A percentile compares a stretch with the other conserved stretches of the same genome.
These are phyloP conservation scores for Termitomyces sp. DNA, from an alignment of 768 basidiomycete genomes.

Conservation along the genomic window DNA sequence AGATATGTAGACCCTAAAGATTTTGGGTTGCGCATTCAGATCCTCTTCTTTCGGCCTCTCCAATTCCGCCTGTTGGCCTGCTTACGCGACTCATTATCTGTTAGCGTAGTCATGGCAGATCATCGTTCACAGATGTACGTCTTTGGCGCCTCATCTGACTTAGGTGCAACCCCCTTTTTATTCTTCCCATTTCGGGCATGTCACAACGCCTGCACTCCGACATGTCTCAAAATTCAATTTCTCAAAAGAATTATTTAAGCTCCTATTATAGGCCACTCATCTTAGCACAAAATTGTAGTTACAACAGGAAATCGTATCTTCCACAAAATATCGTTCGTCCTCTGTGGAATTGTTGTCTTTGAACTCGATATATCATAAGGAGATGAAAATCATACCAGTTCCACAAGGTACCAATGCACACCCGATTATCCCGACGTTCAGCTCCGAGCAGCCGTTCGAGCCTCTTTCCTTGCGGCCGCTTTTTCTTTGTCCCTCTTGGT, in stretches of 20 bases:
- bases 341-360: not conserved
- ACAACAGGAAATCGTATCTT: not conserved
- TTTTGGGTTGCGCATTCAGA: not conserved
- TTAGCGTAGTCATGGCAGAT: not conserved
- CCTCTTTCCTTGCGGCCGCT: conserved; percentile 50
- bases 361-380: conserved; percentile 8
- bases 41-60: conserved; percentile 8
- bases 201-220: conserved; percentile 9
- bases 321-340: not conserved
- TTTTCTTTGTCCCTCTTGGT: conserved; percentile 79
- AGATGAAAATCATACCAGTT: conserved; percentile 5
- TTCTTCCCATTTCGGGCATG: conserved; percentile 7
- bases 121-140: not conserved
- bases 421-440: conserved; percentile 21
- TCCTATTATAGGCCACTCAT: conserved; percentile 16
- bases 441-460: conserved; percentile 24
- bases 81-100: conserved; percentile 2
- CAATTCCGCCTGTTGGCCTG: conserved; percentile 3
- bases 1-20: conserved; percentile 3
- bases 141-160: not conserved
- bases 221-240: conserved; percentile 16
- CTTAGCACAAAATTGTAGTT: not conserved
- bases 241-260: conserved; percentile 3
- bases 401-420: conserved; percentile 9
- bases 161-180: conserved; percentile 9